phyloP scores from a whole-genome alignment of 495 filamentous ascomycete genomes.

The Aspergillus indologenus region DNA sequence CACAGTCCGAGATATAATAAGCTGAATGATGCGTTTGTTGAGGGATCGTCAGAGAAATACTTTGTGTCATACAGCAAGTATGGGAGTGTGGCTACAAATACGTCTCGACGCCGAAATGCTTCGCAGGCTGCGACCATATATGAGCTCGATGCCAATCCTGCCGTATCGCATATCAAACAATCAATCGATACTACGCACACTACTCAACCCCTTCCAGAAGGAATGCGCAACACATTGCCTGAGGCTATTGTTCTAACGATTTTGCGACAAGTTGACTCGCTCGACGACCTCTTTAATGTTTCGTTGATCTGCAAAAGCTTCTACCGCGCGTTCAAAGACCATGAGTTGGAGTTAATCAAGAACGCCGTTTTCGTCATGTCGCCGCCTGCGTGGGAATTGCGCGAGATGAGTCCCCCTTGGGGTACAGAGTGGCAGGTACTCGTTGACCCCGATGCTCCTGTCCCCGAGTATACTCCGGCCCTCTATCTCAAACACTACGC shows the following conservation, averaged over 20 bases:
- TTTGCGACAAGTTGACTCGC: slow-evolving; percentile 46
- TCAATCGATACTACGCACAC: slow-evolving; percentile 12
- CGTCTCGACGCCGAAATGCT: slow-evolving; percentile 21
- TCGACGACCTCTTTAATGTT: slow-evolving; percentile 57
- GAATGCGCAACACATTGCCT: slow-evolving; percentile 42
- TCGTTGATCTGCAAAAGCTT: slow-evolving; percentile 56
- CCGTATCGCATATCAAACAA: slow-evolving; percentile 21
- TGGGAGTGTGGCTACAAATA: slow-evolving; percentile 12
- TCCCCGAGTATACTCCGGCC: slow-evolving; percentile 56
- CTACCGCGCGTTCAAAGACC: slow-evolving; percentile 58
- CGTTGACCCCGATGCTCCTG: slow-evolving; percentile 44
- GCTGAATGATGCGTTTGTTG: not conserved
- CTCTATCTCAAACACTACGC: slow-evolving; percentile 56
- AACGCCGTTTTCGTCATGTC: slow-evolving; percentile 54
- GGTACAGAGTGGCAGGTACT: slow-evolving; percentile 41
- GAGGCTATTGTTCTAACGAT: slow-evolving; percentile 51
- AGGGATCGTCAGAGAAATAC: slow-evolving; percentile 22
- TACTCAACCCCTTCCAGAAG: slow-evolving; percentile 10
- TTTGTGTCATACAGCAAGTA: slow-evolving; percentile 22
- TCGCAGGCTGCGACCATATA: slow-evolving; percentile 28
- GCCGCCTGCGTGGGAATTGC: slow-evolving; percentile 63
- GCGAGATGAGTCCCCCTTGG: slow-evolving; percentile 60
- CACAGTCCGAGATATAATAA: not conserved
- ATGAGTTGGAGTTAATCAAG: slow-evolving; percentile 57
- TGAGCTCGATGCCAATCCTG: slow-evolving; percentile 37